Base-by-base conservation (phyloP, 2,329 filamentous ascomycete genomes). In the Parascedosporium putredinis region DNA sequence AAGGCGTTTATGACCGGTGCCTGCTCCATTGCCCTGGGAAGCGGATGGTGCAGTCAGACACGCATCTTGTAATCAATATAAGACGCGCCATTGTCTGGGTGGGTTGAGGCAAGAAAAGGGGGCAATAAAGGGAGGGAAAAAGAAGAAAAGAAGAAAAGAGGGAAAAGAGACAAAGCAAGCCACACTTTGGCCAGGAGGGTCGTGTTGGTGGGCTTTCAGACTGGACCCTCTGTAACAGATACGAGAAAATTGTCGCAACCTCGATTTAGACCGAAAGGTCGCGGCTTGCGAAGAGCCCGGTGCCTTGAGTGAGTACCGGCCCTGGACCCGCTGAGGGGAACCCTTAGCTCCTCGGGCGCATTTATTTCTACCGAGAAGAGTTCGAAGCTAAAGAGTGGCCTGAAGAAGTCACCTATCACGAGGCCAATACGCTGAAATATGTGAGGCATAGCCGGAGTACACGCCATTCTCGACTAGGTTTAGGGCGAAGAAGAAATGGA, bases 351-450 rank as follows among this genome's bases (percentile, higher is more conserved):
- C n/a, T n/a, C n/a, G n/a, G n/a, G n/a, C n/a, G n/a, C n/a, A n/a
- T n/a, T n/a, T n/a, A n/a, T n/a, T n/a, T n/a, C n/a, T n/a, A 16
- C 20, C 38, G 20, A 12, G 16, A 10, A 22, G 38, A 23, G 38
- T 42, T 42, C 23, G 38, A 42, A 42, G 38, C 38, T 42, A 42
- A 42, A n/a, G n/a, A n/a, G n/a, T 20, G 14, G 20, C 38, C 38
- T 10, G n/a, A 36, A 42, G 38, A 22, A 12, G 38, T 20, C 10
- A 10, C 38, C 38, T 42, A 42, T 42, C 20, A 42, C 20, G 2
- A 42, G 4, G 20, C 38, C 20, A 3, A 42, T 42, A n/a, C n/a
- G n/a, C n/a, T 23, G 18, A 16, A 16, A 10, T 7, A 7, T 12
- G 8, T 5, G 20, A 42, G 20, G 14, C 1, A 16, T 20, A 42